Evolutionary conservation across 257 asterid species (phyloP).

Genomic region (Rehmannia glutinosa): DNA sequence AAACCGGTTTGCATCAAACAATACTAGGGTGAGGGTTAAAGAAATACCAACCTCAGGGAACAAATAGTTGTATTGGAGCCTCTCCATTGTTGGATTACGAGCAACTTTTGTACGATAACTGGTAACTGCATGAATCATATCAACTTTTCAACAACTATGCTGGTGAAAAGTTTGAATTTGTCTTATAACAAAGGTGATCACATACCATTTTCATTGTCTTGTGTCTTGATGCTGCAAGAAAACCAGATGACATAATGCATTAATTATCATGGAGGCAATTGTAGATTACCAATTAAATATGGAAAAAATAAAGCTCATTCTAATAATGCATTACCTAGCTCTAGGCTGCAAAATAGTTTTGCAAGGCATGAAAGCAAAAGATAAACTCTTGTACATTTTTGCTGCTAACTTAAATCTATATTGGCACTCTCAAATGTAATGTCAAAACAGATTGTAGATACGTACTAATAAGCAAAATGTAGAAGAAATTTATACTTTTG

Average conservation of each 20-base stretch:
- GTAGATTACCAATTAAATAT: background rate
- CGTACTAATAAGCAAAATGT: slow-evolving; percentile 11
- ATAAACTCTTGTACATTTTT: slow-evolving; percentile 27
- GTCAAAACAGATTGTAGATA: background rate
- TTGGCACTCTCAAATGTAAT: slow-evolving; percentile 9
- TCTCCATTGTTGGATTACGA: slow-evolving; percentile 74
- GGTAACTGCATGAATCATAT: slow-evolving; percentile 29
- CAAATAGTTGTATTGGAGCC: slow-evolving; percentile 62
- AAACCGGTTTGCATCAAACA: background rate
- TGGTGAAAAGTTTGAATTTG: background rate
- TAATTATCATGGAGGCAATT: background rate
- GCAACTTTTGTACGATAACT: slow-evolving; percentile 62
- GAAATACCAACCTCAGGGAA: slow-evolving; percentile 74
- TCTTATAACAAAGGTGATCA: background rate
- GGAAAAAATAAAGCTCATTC: background rate
- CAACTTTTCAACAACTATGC: slow-evolving; percentile 2
- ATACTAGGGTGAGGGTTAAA: background rate
- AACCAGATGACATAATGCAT: slow-evolving; percentile 10
- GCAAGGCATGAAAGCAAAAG: slow-evolving; percentile 32
- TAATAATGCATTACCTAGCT: slow-evolving; percentile 39
- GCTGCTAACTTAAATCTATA: slow-evolving; percentile 12
- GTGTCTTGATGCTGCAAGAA: slow-evolving; percentile 36
- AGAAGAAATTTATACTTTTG: slow-evolving; percentile 15
- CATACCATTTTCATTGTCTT: slow-evolving; percentile 35
- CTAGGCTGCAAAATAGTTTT: slow-evolving; percentile 36